These are phyloP conservation scores for Aureobasidium lini DNA, from an alignment of 2,329 filamentous ascomycete species.

Conservation along the genomic window DNA sequence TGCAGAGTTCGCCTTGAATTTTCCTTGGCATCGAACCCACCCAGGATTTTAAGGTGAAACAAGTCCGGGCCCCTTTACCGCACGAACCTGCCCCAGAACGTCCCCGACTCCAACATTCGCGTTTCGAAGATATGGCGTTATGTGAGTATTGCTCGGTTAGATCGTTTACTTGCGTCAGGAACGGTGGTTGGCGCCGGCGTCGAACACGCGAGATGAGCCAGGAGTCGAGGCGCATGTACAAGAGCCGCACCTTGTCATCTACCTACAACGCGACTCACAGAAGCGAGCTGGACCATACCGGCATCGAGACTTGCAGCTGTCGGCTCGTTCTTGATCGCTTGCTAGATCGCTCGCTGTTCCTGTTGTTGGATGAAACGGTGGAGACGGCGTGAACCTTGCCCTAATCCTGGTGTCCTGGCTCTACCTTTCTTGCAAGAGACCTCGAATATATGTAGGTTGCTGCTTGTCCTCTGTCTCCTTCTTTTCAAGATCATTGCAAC, in stretches of 20 bases:
- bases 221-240: not conserved
- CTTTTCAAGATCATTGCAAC: not conserved
- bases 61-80: not conserved
- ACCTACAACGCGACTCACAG: not conserved
- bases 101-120: not conserved
- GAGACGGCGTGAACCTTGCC: not conserved
- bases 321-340: constrained; percentile 11
- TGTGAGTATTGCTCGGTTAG: constrained; percentile 5
- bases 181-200: not conserved
- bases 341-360: constrained; percentile 1
- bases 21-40: not conserved
- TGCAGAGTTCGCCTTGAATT: not conserved
- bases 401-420: constrained; percentile 1
- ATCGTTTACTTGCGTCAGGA: not conserved
- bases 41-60: constrained; percentile 5
- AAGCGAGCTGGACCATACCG: constrained; percentile 13
- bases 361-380: not conserved
- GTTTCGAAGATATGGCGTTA: constrained; percentile 11
- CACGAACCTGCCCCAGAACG: constrained; percentile 3
- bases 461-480: not conserved
- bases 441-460: constrained; percentile 10
- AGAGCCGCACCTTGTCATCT: constrained; percentile 13
- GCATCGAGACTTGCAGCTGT: not conserved
- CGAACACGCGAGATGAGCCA: constrained; percentile 7
- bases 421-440: not conserved